Base-by-base conservation (phyloP, 2,329 filamentous ascomycete species). In the Dothiorella sarmentorum region DNA sequence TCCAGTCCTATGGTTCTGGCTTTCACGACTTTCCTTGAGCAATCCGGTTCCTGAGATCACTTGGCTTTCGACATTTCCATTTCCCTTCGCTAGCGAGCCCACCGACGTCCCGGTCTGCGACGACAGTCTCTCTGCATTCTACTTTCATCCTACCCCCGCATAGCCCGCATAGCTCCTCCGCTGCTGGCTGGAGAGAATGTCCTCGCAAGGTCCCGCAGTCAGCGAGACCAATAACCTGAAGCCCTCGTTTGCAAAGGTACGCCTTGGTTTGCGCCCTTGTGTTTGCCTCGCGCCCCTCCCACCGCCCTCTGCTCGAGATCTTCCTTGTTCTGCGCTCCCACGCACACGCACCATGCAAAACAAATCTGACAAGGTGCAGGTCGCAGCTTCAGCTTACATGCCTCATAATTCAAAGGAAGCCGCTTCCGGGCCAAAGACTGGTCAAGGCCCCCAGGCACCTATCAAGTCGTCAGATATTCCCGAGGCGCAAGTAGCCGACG, bases 231-330 rank as follows among this genome's bases (percentile, higher is more conserved):
- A 40, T 18, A 45, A 51, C 31, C 47, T 63, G 56, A 85, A 84
- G 73, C 82, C 86, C 66, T 90, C 88, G 42, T 91, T 91, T 79
- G 88, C 88, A 74, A 91, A 89, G 82, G 88, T 90, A 77, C 60
- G 78, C 17, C 66, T 29, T 24, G 78, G 27, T 66, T 29, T 24
- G 29, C 40, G 15, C 57, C 47, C n/a, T 24, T 37, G n/a, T n/a
- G n/a, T 47, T 60, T 4, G 17, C 18, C 18, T 17, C 22, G 17
- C 26, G 17, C 13, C 18, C 11, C n/a, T 18, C 15, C 27, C 10
- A 4, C 35, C 18, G 22, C 35, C 13, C 27, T 27, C 6, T 40
- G 3, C 15, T 53, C 49, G n/a, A 13, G 3, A 24, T 40, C 18
- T 31, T 15, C 22, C 35, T 26, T n/a, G 9, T 18, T 10, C n/a